Percentiles rank a stretch among this genome's conserved stretches.
Evolutionary conservation across 148 eudicot genomes (phyloP).

Genomic region (Chenopodium quinoa): DNA sequence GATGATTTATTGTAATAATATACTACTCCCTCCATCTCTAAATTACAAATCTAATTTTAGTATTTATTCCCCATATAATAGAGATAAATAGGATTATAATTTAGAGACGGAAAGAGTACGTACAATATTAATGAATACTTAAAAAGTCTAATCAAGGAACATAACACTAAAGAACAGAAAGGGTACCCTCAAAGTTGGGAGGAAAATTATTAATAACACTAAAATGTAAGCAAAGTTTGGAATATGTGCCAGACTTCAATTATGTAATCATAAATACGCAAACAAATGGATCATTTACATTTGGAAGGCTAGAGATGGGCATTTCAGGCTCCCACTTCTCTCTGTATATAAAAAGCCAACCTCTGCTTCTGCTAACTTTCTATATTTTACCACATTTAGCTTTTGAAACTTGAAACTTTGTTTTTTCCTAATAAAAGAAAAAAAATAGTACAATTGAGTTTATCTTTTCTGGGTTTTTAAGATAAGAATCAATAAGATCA

Average conservation of each 20-base stretch:
- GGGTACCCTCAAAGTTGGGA: constrained; percentile 25
- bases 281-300: constrained; percentile 31
- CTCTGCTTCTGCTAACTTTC: constrained; percentile 4
- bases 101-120: too few relatives aligned
- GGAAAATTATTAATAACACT: constrained; percentile 1
- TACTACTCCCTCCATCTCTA: too few relatives aligned
- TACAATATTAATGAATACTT: too few relatives aligned
- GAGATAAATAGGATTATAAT: too few relatives aligned
- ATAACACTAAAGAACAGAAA: neutral
- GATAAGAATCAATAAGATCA: constrained; percentile 20
- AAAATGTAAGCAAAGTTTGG: constrained; percentile 19
- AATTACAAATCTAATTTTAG: too few relatives aligned
- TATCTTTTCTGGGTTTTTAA: constrained; percentile 26
- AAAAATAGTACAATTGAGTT: neutral
- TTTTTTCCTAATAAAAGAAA: neutral
- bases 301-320: constrained; percentile 19
- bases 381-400: neutral
- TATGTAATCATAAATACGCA: constrained; percentile 4
- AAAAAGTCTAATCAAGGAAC: neutral
- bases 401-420: neutral
- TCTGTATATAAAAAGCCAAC: constrained; percentile 9
- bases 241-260: constrained; percentile 29
- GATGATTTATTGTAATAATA: too few relatives aligned
- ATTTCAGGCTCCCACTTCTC: neutral
- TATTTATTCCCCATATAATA: too few relatives aligned